Conservation (phyloP, 2,329 filamentous ascomycete genomes). For the Fusarium sp. region DNA sequence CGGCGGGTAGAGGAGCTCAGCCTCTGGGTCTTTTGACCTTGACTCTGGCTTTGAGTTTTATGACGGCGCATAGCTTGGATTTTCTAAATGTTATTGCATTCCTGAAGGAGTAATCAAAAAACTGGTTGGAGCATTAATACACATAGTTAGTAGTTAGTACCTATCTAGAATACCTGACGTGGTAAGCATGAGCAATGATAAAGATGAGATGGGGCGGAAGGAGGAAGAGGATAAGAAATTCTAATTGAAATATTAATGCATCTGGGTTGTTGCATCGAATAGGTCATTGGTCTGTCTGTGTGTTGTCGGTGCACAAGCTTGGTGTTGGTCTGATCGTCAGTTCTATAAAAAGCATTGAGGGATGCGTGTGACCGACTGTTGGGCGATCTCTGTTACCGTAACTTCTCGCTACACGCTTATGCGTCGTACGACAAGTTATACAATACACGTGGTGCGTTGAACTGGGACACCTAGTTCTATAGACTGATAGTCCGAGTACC, state of each 20-base stretch:
- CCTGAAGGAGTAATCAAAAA: slow-evolving; percentile 27
- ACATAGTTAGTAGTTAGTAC: slow-evolving; percentile 25
- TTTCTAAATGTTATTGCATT: slow-evolving; percentile 39
- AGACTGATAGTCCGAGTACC: not conserved
- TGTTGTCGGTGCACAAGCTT: not conserved
- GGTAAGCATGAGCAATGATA: slow-evolving; percentile 27
- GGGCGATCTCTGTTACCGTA: slow-evolving; percentile 14
- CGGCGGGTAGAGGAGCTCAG: slow-evolving; percentile 5
- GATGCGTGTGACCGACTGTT: slow-evolving; percentile 17
- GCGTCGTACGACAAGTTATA: slow-evolving; percentile 9
- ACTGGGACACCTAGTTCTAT: not conserved
- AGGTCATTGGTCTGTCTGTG: slow-evolving; percentile 5
- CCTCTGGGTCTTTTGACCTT: not conserved
- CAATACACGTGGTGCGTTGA: slow-evolving; percentile 24
- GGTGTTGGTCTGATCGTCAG: not conserved
- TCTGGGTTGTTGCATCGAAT: slow-evolving; percentile 1
- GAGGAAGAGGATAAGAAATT: slow-evolving; percentile 3
- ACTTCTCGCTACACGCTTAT: not conserved
- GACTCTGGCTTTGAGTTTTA: slow-evolving; percentile 11
- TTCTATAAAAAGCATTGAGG: slow-evolving; percentile 39
- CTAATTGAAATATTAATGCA: slow-evolving; percentile 14
- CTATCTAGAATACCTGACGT: slow-evolving; percentile 21
- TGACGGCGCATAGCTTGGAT: slow-evolving; percentile 16
- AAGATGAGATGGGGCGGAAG: slow-evolving; percentile 1
- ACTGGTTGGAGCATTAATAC: slow-evolving; percentile 28